Conservation (phyloP, 176 grass and related monocot genomes). For the Avena sativa region DNA sequence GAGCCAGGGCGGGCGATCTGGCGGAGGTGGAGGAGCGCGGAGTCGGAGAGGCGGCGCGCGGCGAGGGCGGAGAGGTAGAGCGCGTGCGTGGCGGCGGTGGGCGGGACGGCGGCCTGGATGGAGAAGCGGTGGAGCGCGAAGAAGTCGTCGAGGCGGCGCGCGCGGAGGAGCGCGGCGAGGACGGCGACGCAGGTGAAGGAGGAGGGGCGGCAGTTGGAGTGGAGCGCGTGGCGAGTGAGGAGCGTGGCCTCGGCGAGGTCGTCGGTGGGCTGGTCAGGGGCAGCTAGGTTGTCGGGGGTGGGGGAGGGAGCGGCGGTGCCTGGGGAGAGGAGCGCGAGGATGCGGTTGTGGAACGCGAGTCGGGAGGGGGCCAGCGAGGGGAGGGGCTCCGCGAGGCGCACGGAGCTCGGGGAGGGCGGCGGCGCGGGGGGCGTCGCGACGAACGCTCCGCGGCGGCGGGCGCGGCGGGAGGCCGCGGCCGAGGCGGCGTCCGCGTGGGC, state of each 20-base stretch:
- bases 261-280: slow-evolving; percentile 7
- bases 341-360: slow-evolving; percentile 77
- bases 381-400: slow-evolving; percentile 72
- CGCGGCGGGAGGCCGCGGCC: slow-evolving; percentile 51
- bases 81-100: slow-evolving; percentile 75
- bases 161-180: slow-evolving; percentile 74
- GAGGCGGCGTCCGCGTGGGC: slow-evolving; percentile 49
- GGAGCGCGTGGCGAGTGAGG: slow-evolving; percentile 86
- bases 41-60: slow-evolving; percentile 61
- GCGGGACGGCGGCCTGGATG: slow-evolving; percentile 81
- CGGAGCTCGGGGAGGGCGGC: slow-evolving; percentile 42
- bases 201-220: slow-evolving; percentile 92
- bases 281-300: slow-evolving; percentile 12
- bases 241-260: slow-evolving; percentile 81
- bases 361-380: slow-evolving; percentile 65
- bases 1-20: slow-evolving; percentile 66
- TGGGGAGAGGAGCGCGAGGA: slow-evolving; percentile 70
- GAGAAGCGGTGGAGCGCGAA: slow-evolving; percentile 87
- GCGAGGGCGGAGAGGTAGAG: slow-evolving; percentile 81
- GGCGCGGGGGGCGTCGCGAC: slow-evolving; percentile 46
- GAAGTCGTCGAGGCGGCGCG: slow-evolving; percentile 68
- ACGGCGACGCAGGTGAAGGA: slow-evolving; percentile 77
- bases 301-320: slow-evolving; percentile 13
- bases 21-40: slow-evolving; percentile 75
- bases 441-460: slow-evolving; percentile 50